phyloP scores from a whole-genome alignment of 1,284 basidiomycete species.

The Trichosporon ovoides region DNA sequence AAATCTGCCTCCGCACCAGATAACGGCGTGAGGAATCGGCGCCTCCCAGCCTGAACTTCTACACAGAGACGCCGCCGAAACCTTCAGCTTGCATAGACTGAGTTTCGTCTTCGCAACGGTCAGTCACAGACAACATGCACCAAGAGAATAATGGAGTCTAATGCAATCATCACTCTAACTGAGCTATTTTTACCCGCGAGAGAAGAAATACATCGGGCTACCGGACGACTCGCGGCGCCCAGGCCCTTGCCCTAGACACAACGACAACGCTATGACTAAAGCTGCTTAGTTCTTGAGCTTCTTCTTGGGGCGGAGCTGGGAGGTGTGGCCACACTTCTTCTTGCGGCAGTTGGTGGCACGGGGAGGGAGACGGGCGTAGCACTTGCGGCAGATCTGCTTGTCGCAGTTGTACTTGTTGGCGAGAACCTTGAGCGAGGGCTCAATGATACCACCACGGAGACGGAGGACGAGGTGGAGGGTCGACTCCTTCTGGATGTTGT shows the following conservation, averaged over 20 bases:
- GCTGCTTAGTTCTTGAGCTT: conserved; percentile 74
- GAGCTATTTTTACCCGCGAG: conserved; percentile 14
- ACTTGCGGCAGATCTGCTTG: conserved; percentile 99
- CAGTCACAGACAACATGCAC: no score
- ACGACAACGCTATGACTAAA: conserved; percentile 9
- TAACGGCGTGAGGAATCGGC: no score
- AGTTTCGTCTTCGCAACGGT: no score
- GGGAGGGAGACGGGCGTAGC: conserved; percentile 97
- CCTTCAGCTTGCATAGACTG: no score
- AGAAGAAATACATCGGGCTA: conserved; percentile 32
- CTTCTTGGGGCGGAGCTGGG: conserved; percentile 82
- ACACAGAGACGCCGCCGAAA: no score
- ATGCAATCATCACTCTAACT: conserved; percentile 6
- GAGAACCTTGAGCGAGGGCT: conserved; percentile 95
- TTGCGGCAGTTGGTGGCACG: conserved; percentile 93
- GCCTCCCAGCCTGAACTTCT: no score
- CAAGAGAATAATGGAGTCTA: no score
- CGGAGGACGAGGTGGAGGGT: conserved; percentile 96
- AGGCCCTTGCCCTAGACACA: conserved; percentile 7
- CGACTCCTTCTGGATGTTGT: conserved; percentile 99
- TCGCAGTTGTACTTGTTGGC: conserved; percentile 96
- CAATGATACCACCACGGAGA: conserved; percentile 97
- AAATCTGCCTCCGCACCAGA: conserved; percentile 8
- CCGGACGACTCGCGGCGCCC: conserved; percentile 21
- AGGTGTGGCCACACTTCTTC: conserved; percentile 76